Base-by-base conservation (phyloP, 2,329 filamentous ascomycete species). In the Lachnellula hyalina region DNA sequence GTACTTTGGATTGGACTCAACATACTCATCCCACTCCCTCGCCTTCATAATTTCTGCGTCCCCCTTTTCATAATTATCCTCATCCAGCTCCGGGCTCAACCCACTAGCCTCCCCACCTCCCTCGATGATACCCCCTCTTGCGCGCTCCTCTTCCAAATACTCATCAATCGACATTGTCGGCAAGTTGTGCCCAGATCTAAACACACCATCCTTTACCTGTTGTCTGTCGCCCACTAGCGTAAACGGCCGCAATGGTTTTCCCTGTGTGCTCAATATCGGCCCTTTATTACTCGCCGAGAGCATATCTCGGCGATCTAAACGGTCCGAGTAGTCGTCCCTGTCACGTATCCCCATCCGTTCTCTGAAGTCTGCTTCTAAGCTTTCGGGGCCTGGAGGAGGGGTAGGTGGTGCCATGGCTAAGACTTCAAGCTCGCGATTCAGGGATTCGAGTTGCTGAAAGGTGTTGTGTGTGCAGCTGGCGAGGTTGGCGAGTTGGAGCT, bases 81-180 rank as follows among this genome's bases (percentile, higher is more conserved):
- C 94, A 68, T 99, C 89, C 5, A 89, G 81, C 70, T 90, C 85
- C 1, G 85, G 82, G 60, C 79, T 77, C 25, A 83, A 74, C 15
- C 81, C 83, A 63, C 85, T 88, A 61, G 86, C 83, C 65, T 89
- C 88, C 17, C 92, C 92, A 32, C 91, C 91, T 36, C 92, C 94
- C 68, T 96, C 88, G 53, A 97, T 89, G 55, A 99, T 92, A 19
- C 90, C 90, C 15, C 94, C 94, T 59, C 89, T 78, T 62, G 82
- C 81, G 67, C 82, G 81, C 75, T 97, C 94, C 72, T 97, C 93
- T 51, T 95, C 94, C 15, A 99, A 77, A 68, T 97, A 99, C 74
- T 99, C 94, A 64, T 99, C 94, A 58, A 99, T 96, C 1, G 84
- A 89, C 94, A 99, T 97, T 3, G 94, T 97, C 0, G 94, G 94